Base-by-base conservation (phyloP, 345 rosid genomes). In the Murraya koenigii region DNA sequence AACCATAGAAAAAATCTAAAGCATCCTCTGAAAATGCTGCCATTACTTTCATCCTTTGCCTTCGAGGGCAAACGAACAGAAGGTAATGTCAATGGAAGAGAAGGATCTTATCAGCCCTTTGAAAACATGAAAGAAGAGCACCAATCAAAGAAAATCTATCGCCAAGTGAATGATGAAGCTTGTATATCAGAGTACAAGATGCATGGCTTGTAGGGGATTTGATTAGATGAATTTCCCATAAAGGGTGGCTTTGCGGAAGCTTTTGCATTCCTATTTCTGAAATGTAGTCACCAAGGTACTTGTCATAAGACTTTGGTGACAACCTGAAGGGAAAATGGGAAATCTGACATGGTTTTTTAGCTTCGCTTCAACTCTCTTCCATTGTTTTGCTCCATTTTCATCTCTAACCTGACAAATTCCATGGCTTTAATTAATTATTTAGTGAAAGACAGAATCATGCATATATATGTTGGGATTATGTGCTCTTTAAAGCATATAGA, bases 141-240 rank as follows among this genome's bases (percentile, higher is more conserved):
- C 87, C 86, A 83, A 88, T 80, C 3, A 90, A 72, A 79, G 85
- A 84, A 32, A 69, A 85, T 20, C 93, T 91, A 52, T 90, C 93
- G 0, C 90, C 90, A 20, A 90, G 88, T 0, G 91, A 74, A 44
- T 90, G 93, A 65, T 90, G 91, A 44, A 90, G 84, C 82, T 88
- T 90, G 81, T 88, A 88, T 6, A 88, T 76, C 0, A 78, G 0
- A 64, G n/a, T 80, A 35, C 83, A 85, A 0, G 85, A 83, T 22
- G 87, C 85, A 30, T 78, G 47, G 30, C 54, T 87, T 7, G 89
- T 84, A 0, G 88, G 88, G 71, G 79, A 84, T 10, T 77, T 85
- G 17, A 88, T n/a, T 26, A 86, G 32, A 54, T 90, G 91, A 56
- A 88, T 63, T 67, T 90, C 86, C 93, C 93, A 90, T 15, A 84